Evolutionary conservation across 164 flowering plant genomes (phyloP).

Genomic region (Magnolia officinalis): DNA sequence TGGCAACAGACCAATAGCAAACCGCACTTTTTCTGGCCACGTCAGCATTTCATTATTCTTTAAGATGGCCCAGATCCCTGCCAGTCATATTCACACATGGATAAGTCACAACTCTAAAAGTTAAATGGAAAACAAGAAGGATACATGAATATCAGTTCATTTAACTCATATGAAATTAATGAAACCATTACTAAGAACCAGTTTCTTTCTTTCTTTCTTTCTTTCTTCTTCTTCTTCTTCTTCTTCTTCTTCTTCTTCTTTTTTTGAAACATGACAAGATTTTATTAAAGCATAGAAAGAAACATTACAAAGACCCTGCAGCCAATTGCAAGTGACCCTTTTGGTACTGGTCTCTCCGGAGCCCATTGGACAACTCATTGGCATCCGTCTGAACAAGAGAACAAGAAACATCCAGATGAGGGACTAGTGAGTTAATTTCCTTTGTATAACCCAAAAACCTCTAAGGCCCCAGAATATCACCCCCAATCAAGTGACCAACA

Average conservation of each 20-base stretch:
- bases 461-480: not conserved
- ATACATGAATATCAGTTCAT: not conserved
- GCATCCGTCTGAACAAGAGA: not conserved
- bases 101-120: too few relatives aligned
- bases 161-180: not conserved
- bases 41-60: conserved; percentile 96
- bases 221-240: too few relatives aligned
- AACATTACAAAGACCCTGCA: not conserved
- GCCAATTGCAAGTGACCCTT: not conserved
- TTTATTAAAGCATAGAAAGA: not conserved
- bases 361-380: not conserved
- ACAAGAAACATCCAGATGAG: not conserved
- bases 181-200: not conserved
- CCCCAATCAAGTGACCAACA: not conserved
- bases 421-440: not conserved
- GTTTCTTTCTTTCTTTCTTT: not conserved
- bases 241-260: too few relatives aligned
- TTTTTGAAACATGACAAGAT: too few relatives aligned
- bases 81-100: not conserved
- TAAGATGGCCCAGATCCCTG: conserved; percentile 95
- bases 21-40: conserved; percentile 91
- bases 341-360: not conserved
- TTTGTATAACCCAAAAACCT: not conserved
- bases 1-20: conserved; percentile 95
- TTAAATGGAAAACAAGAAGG: not conserved